phyloP scores from a whole-genome alignment of 805 yeast genomes.

The Myxozyma neotropica region DNA sequence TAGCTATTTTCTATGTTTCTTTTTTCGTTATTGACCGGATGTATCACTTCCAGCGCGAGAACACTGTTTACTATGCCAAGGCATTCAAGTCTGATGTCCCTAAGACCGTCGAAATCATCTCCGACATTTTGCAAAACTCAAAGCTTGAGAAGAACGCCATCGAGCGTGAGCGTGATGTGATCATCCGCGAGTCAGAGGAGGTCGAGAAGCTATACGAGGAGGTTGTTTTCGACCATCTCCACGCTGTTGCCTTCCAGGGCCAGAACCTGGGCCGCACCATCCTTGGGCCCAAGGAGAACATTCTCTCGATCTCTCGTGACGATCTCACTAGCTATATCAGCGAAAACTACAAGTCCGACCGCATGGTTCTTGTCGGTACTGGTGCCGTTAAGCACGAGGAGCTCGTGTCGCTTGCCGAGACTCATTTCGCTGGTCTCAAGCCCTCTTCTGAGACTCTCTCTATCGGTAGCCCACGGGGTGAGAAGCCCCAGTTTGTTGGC shows the following conservation, averaged over 20 bases:
- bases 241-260: constrained; percentile 83
- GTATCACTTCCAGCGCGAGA: constrained; percentile 59
- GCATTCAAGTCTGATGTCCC: constrained; percentile 79
- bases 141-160: constrained; percentile 80
- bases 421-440: constrained; percentile 60
- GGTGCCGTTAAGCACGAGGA: constrained; percentile 91
- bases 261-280: constrained; percentile 97
- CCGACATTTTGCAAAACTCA: constrained; percentile 87
- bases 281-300: constrained; percentile 89
- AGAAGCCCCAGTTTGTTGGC: constrained; percentile 77
- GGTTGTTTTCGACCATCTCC: constrained; percentile 95
- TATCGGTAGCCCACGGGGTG: constrained; percentile 71
- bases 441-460: constrained; percentile 59
- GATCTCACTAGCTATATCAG: constrained; percentile 80
- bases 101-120: constrained; percentile 79
- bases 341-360: constrained; percentile 88
- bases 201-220: constrained; percentile 98
- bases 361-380: constrained; percentile 96
- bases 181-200: constrained; percentile 94
- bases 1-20: background rate
- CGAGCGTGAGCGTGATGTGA: constrained; percentile 95
- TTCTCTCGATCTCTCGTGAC: constrained; percentile 70
- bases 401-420: constrained; percentile 73
- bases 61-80: constrained; percentile 95
- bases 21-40: background rate